A percentile compares a stretch with the other conserved stretches of the same genome.
These are phyloP conservation scores for Insectozyma bohioensis DNA, from an alignment of 1,139 yeast species.

Conservation along the genomic window DNA sequence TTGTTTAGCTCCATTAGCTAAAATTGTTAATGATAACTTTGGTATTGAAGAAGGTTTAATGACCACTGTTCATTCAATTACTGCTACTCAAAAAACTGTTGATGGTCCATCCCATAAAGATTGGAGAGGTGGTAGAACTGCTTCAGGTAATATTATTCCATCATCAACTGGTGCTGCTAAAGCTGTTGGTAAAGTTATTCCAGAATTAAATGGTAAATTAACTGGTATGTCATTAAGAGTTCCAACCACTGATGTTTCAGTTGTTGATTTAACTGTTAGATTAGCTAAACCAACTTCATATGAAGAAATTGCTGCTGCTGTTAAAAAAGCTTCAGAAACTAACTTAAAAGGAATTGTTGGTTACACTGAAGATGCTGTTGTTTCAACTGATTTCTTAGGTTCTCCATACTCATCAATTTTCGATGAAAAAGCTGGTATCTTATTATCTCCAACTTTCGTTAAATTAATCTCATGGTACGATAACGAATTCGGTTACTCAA, in stretches of 20 bases:
- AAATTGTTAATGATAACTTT: constrained; percentile 74
- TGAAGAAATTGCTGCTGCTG: constrained; percentile 71
- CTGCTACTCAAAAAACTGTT: constrained; percentile 89
- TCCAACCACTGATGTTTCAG: constrained; percentile 85
- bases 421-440: constrained; percentile 84
- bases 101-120: constrained; percentile 93
- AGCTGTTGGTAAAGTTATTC: constrained; percentile 90
- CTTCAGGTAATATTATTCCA: constrained; percentile 87
- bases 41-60: constrained; percentile 85
- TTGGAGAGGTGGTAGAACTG: constrained; percentile 95
- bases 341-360: constrained; percentile 73
- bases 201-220: constrained; percentile 83
- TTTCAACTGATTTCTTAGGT: constrained; percentile 80
- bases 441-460: constrained; percentile 77
- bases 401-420: constrained; percentile 78
- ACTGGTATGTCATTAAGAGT: constrained; percentile 90
- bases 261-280: constrained; percentile 50
- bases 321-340: constrained; percentile 71
- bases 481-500: constrained; percentile 89
- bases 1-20: constrained; percentile 88
- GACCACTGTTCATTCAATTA: constrained; percentile 90
- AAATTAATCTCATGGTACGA: constrained; percentile 90
- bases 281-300: constrained; percentile 68
- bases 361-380: constrained; percentile 86
- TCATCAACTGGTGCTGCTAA: constrained; percentile 92